These are phyloP conservation scores for Cenococcum geophilum DNA, from an alignment of 495 filamentous ascomycete genomes.

Conservation along the genomic window DNA sequence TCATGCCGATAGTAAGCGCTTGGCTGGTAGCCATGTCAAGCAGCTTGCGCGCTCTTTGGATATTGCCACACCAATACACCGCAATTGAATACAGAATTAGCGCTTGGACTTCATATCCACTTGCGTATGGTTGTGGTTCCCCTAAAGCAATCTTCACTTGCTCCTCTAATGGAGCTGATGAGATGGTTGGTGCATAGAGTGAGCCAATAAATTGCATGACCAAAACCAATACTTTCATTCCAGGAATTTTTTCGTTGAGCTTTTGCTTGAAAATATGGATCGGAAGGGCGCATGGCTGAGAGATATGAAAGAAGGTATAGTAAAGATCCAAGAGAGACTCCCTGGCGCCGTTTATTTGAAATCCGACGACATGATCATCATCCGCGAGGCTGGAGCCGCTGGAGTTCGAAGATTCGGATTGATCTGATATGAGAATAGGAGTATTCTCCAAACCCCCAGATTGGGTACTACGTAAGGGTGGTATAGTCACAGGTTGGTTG, in stretches of 20 bases:
- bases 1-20: slow-evolving; percentile 70
- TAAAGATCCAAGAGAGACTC: slow-evolving; percentile 23
- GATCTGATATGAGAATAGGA: too few relatives aligned
- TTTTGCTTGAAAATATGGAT: slow-evolving; percentile 31
- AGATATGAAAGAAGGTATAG: slow-evolving; percentile 50
- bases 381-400: too few relatives aligned
- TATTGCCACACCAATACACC: slow-evolving; percentile 66
- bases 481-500: too few relatives aligned
- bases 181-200: slow-evolving; percentile 46
- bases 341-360: not conserved
- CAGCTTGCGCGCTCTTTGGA: slow-evolving; percentile 56
- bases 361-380: too few relatives aligned
- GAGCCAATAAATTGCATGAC: slow-evolving; percentile 66
- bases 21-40: slow-evolving; percentile 60
- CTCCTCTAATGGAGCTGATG: slow-evolving; percentile 14
- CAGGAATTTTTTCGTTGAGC: not conserved
- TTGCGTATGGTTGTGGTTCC: not conserved
- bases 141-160: slow-evolving; percentile 5
- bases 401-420: too few relatives aligned
- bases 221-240: slow-evolving; percentile 40
- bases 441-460: too few relatives aligned
- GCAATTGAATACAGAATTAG: slow-evolving; percentile 68
- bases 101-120: slow-evolving; percentile 53
- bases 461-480: too few relatives aligned
- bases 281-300: slow-evolving; percentile 60